These are phyloP conservation scores for Candida fluviatilis DNA, from an alignment of 805 yeast species.

Conservation along the genomic window DNA sequence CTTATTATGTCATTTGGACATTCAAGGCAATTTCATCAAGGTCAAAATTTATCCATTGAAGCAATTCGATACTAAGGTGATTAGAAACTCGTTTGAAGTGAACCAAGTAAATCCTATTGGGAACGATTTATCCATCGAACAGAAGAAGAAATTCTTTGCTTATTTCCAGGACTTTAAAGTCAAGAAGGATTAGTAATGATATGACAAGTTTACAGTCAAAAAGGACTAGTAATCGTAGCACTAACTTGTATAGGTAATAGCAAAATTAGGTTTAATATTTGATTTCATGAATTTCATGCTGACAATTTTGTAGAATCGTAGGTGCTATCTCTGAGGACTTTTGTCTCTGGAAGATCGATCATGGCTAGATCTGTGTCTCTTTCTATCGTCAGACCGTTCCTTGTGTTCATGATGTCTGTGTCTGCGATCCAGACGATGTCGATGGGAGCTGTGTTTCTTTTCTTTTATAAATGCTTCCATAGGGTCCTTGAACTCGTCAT, in stretches of 20 bases:
- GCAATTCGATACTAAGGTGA: conserved; percentile 11
- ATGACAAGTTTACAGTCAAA: too few relatives aligned
- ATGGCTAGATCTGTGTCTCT: conserved; percentile 2
- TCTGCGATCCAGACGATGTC: background rate
- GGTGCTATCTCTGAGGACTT: background rate
- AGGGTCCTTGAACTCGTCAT: conserved; percentile 16
- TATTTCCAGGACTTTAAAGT: conserved; percentile 14
- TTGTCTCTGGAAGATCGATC: conserved; percentile 1
- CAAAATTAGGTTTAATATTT: too few relatives aligned
- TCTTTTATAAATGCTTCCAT: conserved; percentile 14
- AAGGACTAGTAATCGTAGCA: too few relatives aligned
- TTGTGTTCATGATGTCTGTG: too few relatives aligned
- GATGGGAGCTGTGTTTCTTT: background rate
- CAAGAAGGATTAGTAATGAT: conserved; percentile 3
- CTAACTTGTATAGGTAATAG: too few relatives aligned
- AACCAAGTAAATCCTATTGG: conserved; percentile 29
- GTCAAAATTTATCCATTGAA: conserved; percentile 24
- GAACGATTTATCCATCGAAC: conserved; percentile 21
- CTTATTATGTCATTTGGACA: conserved; percentile 17
- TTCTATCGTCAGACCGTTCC: conserved; percentile 7
- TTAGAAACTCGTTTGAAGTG: conserved; percentile 27
- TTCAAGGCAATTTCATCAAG: conserved; percentile 17
- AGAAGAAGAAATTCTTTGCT: conserved; percentile 26
- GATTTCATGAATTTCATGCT: background rate
- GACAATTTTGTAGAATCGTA: background rate